phyloP scores from a whole-genome alignment of 2,329 filamentous ascomycete species.

The Claviceps sp. region DNA sequence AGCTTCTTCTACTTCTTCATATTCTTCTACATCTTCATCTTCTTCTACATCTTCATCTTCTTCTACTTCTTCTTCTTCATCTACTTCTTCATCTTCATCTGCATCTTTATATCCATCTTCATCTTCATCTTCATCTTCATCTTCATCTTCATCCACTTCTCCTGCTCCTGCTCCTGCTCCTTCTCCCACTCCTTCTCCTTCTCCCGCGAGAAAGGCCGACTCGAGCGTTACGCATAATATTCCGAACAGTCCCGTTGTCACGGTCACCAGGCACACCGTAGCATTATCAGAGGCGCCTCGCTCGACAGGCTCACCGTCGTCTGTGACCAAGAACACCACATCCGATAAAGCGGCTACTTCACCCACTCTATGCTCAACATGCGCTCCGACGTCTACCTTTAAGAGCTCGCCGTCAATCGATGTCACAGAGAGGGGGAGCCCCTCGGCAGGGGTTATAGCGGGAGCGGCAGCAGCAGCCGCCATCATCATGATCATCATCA shows the following conservation, averaged over 20 bases:
- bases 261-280: conserved; percentile 22
- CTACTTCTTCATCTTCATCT: too few species aligned
- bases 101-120: too few species aligned
- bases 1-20: background rate
- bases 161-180: too few species aligned
- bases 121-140: too few species aligned
- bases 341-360: background rate
- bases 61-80: too few species aligned
- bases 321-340: background rate
- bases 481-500: conserved; percentile 12
- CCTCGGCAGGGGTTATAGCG: conserved; percentile 19
- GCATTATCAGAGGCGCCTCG: conserved; percentile 16
- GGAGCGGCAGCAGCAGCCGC: conserved; percentile 19
- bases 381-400: background rate
- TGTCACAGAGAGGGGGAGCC: background rate
- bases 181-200: background rate
- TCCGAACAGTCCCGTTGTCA: conserved; percentile 21
- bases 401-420: background rate
- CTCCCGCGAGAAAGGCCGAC: conserved; percentile 16
- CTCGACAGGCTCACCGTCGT: conserved; percentile 4
- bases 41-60: too few species aligned
- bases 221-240: conserved; percentile 24
- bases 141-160: too few species aligned
- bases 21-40: too few species aligned
- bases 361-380: background rate